Evolutionary conservation across 805 yeast species (phyloP).

Genomic region (Cyberlindnera saturnus): DNA sequence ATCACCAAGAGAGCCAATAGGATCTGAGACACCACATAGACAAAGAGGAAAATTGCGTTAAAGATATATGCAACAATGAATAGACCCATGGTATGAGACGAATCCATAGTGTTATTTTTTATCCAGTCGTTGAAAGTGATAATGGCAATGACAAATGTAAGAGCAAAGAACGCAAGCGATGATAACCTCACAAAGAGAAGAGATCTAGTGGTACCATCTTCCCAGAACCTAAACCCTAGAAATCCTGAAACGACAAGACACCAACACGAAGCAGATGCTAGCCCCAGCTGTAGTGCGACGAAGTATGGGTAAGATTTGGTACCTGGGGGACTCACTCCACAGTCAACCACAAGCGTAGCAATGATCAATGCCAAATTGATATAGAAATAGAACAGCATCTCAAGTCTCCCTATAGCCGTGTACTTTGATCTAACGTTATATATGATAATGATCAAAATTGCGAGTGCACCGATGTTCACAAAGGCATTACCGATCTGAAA

Average conservation of each 20-base stretch:
- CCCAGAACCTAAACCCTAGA: constrained; percentile 87
- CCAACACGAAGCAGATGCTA: constrained; percentile 67
- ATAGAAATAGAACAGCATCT: constrained; percentile 71
- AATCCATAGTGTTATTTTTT: constrained; percentile 34
- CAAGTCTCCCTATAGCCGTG: constrained; percentile 91
- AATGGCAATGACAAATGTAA: constrained; percentile 61
- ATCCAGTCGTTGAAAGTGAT: constrained; percentile 71
- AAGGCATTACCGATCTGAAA: constrained; percentile 87
- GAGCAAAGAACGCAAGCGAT: constrained; percentile 51
- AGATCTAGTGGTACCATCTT: constrained; percentile 76
- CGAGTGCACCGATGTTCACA: constrained; percentile 69
- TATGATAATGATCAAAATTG: constrained; percentile 60
- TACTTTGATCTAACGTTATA: constrained; percentile 77
- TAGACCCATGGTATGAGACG: constrained; percentile 54
- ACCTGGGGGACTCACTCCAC: constrained; percentile 90
- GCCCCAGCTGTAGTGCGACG: constrained; percentile 74
- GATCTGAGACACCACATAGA: constrained; percentile 63
- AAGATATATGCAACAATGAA: constrained; percentile 66
- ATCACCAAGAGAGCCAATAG: constrained; percentile 62
- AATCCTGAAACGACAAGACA: constrained; percentile 68
- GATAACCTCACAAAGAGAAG: constrained; percentile 49
- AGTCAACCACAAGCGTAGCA: constrained; percentile 72
- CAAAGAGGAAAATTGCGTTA: constrained; percentile 58
- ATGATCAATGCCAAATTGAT: constrained; percentile 51
- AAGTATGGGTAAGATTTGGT: constrained; percentile 70